Conservation (phyloP, 306 rosid species). For the Datisca glomerata region DNA sequence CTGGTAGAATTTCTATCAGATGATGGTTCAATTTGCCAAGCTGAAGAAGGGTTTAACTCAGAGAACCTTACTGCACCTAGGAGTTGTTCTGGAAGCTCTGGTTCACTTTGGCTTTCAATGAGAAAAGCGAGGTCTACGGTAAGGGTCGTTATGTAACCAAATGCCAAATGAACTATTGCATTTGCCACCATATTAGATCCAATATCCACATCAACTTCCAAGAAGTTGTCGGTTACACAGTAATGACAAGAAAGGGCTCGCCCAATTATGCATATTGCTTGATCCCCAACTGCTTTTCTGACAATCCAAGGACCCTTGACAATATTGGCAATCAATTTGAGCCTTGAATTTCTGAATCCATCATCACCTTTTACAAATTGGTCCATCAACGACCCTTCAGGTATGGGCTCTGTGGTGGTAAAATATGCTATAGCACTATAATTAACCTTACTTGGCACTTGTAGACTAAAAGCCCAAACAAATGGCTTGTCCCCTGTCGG, state of each 20-base stretch:
- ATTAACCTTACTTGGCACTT: constrained; percentile 68
- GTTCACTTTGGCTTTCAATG: constrained; percentile 57
- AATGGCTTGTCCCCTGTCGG: constrained; percentile 52
- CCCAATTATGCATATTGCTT: constrained; percentile 82
- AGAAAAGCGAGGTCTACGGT: constrained; percentile 83
- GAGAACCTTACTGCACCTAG: constrained; percentile 70
- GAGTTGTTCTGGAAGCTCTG: constrained; percentile 74
- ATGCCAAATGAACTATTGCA: constrained; percentile 79
- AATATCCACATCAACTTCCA: constrained; percentile 86
- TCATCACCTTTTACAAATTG: constrained; percentile 67
- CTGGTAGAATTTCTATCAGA: constrained; percentile 10
- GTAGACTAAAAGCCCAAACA: constrained; percentile 86
- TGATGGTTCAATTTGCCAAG: constrained; percentile 37
- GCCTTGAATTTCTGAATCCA: constrained; percentile 60
- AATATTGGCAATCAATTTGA: constrained; percentile 77
- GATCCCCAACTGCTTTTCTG: constrained; percentile 82
- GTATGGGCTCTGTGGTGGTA: constrained; percentile 30
- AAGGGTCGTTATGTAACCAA: constrained; percentile 57
- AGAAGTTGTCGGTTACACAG: constrained; percentile 34
- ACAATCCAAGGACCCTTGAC: constrained; percentile 90
- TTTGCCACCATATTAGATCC: constrained; percentile 85
- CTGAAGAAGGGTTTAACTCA: constrained; percentile 58
- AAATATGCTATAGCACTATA: constrained; percentile 66
- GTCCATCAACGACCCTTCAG: constrained; percentile 58
- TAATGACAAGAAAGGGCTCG: constrained; percentile 57